These are phyloP conservation scores for Aspergillus luchuensis DNA, from an alignment of 2,329 filamentous ascomycete genomes.

Conservation along the genomic window DNA sequence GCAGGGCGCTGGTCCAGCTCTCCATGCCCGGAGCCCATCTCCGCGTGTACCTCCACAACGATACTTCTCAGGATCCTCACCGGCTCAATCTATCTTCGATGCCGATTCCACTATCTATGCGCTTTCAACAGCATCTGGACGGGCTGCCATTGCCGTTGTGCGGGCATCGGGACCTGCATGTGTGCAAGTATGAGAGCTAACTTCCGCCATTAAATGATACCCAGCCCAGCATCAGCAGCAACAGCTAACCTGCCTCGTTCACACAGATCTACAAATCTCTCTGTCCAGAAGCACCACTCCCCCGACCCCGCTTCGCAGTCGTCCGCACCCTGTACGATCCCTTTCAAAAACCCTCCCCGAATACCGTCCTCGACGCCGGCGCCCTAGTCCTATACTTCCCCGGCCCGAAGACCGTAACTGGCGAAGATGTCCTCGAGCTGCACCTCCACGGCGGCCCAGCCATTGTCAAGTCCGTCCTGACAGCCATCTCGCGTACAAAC, in stretches of 20 bases:
- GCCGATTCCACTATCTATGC: slow-evolving; percentile 76
- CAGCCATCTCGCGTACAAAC: slow-evolving; percentile 64
- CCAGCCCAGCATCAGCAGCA: neutral
- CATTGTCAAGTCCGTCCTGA: slow-evolving; percentile 81
- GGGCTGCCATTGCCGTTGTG: slow-evolving; percentile 87
- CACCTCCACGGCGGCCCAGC: slow-evolving; percentile 93
- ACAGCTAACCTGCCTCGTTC: neutral
- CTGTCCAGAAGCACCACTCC: slow-evolving; percentile 58
- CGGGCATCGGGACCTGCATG: slow-evolving; percentile 81
- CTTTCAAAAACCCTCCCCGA: slow-evolving; percentile 34
- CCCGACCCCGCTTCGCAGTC: slow-evolving; percentile 65
- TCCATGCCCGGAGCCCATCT: slow-evolving; percentile 13
- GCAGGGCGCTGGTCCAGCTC: slow-evolving; percentile 17
- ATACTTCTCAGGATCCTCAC: slow-evolving; percentile 26
- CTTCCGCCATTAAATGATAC: too few relatives aligned
- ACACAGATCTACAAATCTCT: slow-evolving; percentile 65
- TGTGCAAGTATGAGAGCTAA: slow-evolving; percentile 44
- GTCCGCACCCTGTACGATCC: slow-evolving; percentile 74
- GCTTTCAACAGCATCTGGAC: slow-evolving; percentile 80
- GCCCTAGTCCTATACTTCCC: slow-evolving; percentile 84
- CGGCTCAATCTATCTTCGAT: slow-evolving; percentile 25
- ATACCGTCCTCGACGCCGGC: slow-evolving; percentile 68
- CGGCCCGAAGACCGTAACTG: slow-evolving; percentile 78
- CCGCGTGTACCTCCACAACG: slow-evolving; percentile 16
- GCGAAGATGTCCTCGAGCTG: slow-evolving; percentile 87